Evolutionary conservation across 495 filamentous ascomycete species (phyloP), one percentile per base, ranked within the genome.

Genomic region (Bacidia rubella): DNA sequence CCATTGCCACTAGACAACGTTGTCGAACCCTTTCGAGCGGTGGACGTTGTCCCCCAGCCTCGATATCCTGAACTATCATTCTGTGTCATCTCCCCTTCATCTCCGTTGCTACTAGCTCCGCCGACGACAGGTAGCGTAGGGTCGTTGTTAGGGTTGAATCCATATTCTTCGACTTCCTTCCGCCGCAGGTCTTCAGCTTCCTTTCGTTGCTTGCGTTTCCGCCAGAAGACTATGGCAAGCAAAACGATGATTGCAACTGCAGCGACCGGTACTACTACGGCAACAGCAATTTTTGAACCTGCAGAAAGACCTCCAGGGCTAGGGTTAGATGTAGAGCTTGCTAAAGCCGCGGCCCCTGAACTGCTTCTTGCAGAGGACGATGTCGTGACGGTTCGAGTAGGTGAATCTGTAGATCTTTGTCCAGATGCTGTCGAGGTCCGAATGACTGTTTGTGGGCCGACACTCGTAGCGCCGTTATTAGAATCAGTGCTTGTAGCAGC

Each of bases 141-240:
- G 61, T 95, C 90, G 51, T 87, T 79, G 66, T 96, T 97, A 7
- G 90, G 92, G 63, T 96, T 97, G 71, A 88, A 96, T 20, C 82
- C 83, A 63, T 96, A 96, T 59, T 96, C 92, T 64, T 96, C 90
- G 2, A 95, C 86, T 63, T 97, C 93, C 66, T 95, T 95, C 51
- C 89, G 77, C 49, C 92, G 76, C 47, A 87, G 79, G 57, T 95
- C 92, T 59, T 86, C 86, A n/a, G 79, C 82, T 41, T 82, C 81
- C 69, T 85, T 94, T 38, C 82, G 79, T 57, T 83, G 79, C 66
- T 90, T 94, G 49, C 86, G 80, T 68, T 78, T 87, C 57, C 85
- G 79, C 87, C 87, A 98, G 55, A 94, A 76, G 63, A 83, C 89
- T 39, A 97, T 70, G 1, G 81, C 81, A 3, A 73, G 79, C 25